Evolutionary conservation across 257 asterid species (phyloP), one percentile per base, ranked within the genome.

Genomic region (Catharanthus roseus): DNA sequence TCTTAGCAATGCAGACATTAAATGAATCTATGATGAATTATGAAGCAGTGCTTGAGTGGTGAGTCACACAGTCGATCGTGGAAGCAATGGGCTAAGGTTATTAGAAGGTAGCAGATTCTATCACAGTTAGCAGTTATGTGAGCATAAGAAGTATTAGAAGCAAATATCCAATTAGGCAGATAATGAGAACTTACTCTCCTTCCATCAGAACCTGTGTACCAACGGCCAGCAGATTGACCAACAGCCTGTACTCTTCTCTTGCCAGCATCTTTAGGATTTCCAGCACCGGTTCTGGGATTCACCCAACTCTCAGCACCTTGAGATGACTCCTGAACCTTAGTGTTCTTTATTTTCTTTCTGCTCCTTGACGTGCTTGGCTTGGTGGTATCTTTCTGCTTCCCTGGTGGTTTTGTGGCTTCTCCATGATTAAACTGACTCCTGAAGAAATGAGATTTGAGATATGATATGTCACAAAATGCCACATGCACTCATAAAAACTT

Each of bases 231-330:
- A 73, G 95, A 76, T 79, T 77, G 82, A 69, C 87, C 75, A 75
- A 24, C 93, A 23, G 92, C 96, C 51, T 81, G 96, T 73, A 84
- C 89, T 83, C 91, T 95, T 83, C 96, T 83, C 82, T 86, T 83
- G 76, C 99, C 86, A 73, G 88, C 91, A 73, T 85, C 89, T 79
- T 86, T 88, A 70, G 86, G 78, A 84, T 68, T 60, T 61, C 73
- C 82, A 54, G 74, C 82, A 75, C 77, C 42, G 76, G 69, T 74
- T 77, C 79, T 89, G 69, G 99, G 97, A 81, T 81, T 83, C 65
- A 89, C 81, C 99, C 99, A 89, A 58, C 77, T 73, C 57, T 64
- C 84, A 10, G 89, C 78, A 74, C 77, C 90, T 75, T 73, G 85
- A 31, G 90, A 77, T 38, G 68, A 61, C 65, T 77, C 78, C 42